These are phyloP conservation scores for Malus hybrid DNA, from an alignment of 331 rosid species.

Conservation along the genomic window DNA sequence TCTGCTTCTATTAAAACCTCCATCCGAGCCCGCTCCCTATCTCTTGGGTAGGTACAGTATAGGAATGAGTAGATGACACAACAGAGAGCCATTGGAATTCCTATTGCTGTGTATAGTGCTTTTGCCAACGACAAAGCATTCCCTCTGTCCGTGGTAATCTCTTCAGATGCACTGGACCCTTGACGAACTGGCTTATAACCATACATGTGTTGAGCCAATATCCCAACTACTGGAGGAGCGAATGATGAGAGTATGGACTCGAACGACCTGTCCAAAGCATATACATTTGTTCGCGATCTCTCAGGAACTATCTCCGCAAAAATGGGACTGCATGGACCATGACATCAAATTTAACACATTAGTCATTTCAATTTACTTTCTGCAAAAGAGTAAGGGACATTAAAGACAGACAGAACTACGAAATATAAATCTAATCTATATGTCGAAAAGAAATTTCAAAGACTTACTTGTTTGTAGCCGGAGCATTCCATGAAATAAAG, in stretches of 20 bases:
- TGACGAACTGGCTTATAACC: constrained; percentile 57
- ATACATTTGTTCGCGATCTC: constrained; percentile 77
- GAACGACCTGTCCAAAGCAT: constrained; percentile 78
- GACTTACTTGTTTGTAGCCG: constrained; percentile 86
- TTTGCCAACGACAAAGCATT: constrained; percentile 50
- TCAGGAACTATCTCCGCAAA: constrained; percentile 98
- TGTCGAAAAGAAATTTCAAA: neutral
- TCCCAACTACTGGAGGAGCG: constrained; percentile 88
- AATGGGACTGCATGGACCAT: constrained; percentile 61
- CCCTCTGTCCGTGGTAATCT: constrained; percentile 35
- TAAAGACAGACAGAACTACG: neutral
- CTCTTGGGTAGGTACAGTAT: constrained; percentile 51
- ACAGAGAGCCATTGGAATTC: constrained; percentile 53
- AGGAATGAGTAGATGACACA: constrained; percentile 50
- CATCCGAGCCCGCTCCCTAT: constrained; percentile 45
- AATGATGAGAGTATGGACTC: constrained; percentile 88
- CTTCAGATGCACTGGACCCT: constrained; percentile 41
- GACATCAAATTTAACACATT: neutral
- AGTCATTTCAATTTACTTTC: too few species aligned
- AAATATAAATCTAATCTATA: neutral
- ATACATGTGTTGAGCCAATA: constrained; percentile 74
- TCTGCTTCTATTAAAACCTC: constrained; percentile 44
- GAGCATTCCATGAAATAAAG: constrained; percentile 79
- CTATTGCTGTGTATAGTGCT: constrained; percentile 42
- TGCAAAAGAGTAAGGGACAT: neutral